These are phyloP conservation scores for Didymella sp. DNA, from an alignment of 2,329 filamentous ascomycete species.

Conservation along the genomic window DNA sequence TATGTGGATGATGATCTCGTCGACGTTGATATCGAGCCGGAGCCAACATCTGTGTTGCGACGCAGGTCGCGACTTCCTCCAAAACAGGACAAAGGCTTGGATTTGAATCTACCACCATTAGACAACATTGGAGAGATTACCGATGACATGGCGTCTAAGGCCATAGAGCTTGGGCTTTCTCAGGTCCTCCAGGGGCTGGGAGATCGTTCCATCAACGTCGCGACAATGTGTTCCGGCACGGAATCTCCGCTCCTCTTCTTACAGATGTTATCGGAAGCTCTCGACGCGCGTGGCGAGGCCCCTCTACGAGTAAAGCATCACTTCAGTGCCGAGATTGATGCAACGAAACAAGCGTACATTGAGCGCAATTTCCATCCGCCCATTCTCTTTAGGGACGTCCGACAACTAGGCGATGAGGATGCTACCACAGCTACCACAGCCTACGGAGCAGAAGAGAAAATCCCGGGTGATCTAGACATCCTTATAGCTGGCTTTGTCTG, in stretches of 20 bases:
- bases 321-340: constrained; percentile 57
- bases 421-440: constrained; percentile 67
- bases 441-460: constrained; percentile 64
- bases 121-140: constrained; percentile 59
- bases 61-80: not conserved
- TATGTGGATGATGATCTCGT: not conserved
- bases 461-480: constrained; percentile 68
- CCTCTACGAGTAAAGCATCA: constrained; percentile 47
- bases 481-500: constrained; percentile 77
- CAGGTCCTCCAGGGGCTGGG: constrained; percentile 47
- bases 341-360: constrained; percentile 57
- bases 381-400: constrained; percentile 55
- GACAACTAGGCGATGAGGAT: constrained; percentile 52
- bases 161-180: constrained; percentile 42
- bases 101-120: constrained; percentile 55
- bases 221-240: constrained; percentile 80
- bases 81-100: constrained; percentile 31
- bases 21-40: not conserved
- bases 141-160: constrained; percentile 54
- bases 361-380: constrained; percentile 54
- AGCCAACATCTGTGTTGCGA: not conserved
- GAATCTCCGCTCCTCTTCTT: constrained; percentile 75
- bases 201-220: constrained; percentile 60
- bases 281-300: constrained; percentile 20
- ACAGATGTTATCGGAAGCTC: constrained; percentile 57